A percentile compares a stretch with the other conserved stretches of the same genome.
These are phyloP conservation scores for Geranomyces variabilis DNA, from an alignment of 192 early-diverging fungal genomes.

Conservation along the genomic window DNA sequence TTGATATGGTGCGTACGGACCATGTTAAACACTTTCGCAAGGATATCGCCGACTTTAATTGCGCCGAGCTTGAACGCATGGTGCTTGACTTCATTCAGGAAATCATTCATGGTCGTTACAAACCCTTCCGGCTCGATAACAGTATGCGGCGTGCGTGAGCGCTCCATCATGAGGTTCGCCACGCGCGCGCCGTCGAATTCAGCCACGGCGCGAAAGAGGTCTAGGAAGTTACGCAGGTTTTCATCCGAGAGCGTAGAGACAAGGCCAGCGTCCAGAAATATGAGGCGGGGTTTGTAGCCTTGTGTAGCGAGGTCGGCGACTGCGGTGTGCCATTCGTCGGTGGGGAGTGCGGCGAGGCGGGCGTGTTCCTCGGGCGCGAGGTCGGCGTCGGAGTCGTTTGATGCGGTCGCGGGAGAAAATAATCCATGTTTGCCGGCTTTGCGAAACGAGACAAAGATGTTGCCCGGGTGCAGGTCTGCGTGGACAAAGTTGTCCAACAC, in stretches of 20 bases:
- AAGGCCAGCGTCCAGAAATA: slow-evolving; percentile 93
- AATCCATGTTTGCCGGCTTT: no score
- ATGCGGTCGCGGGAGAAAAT: not conserved
- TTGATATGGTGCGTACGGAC: slow-evolving; percentile 91
- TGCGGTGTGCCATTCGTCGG: slow-evolving; percentile 23
- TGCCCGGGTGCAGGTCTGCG: slow-evolving; percentile 87
- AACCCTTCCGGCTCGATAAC: slow-evolving; percentile 79
- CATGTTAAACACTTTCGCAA: slow-evolving; percentile 80
- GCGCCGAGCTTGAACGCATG: slow-evolving; percentile 70
- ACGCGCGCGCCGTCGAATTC: slow-evolving; percentile 84
- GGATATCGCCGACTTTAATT: slow-evolving; percentile 79
- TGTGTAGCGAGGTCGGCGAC: slow-evolving; percentile 15
- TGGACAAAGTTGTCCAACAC: slow-evolving; percentile 91
- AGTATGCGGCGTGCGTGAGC: slow-evolving; percentile 72
- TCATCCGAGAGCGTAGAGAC: slow-evolving; percentile 72
- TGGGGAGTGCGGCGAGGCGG: slow-evolving; percentile 8
- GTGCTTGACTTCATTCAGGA: slow-evolving; percentile 71
- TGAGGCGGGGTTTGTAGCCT: slow-evolving; percentile 76
- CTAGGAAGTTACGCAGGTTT: slow-evolving; percentile 87
- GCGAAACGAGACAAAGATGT: slow-evolving; percentile 79
- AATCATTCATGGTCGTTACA: slow-evolving; percentile 76
- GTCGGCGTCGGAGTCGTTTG: not conserved
- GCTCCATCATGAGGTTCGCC: slow-evolving; percentile 84
- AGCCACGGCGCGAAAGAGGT: slow-evolving; percentile 86
- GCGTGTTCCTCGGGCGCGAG: slow-evolving; percentile 8